phyloP scores from a whole-genome alignment of 2,329 filamentous ascomycete genomes.

The Penicillium freii region DNA sequence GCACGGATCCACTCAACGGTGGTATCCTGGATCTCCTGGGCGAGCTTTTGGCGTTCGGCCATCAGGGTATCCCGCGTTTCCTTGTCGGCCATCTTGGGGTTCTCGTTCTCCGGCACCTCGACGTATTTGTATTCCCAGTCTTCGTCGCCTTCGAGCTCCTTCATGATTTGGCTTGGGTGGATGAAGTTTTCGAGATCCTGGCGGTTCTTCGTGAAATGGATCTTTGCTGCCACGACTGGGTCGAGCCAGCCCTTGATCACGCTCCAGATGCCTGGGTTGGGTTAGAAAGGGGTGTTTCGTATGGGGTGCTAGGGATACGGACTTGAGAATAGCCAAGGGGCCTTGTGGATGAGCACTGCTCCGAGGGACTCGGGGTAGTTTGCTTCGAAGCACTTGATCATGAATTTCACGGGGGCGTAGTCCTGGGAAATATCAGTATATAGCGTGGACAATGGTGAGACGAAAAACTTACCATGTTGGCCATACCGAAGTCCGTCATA shows the following conservation, averaged over 20 bases:
- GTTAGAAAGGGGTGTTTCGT: neutral
- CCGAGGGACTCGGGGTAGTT: conserved; percentile 96
- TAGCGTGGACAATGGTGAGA: neutral
- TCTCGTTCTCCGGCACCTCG: conserved; percentile 74
- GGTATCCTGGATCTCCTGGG: conserved; percentile 69
- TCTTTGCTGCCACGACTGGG: conserved; percentile 89
- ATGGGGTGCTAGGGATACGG: conserved; percentile 26
- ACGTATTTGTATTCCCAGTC: conserved; percentile 79
- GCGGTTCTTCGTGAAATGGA: conserved; percentile 83
- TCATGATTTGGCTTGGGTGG: conserved; percentile 66
- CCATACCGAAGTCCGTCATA: conserved; percentile 88
- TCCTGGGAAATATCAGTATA: conserved; percentile 55
- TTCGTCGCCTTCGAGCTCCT: conserved; percentile 82
- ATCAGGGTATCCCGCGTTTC: conserved; percentile 63
- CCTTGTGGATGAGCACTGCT: conserved; percentile 87
- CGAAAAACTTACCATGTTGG: conserved; percentile 74
- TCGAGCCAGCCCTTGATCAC: conserved; percentile 96
- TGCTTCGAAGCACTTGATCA: conserved; percentile 99
- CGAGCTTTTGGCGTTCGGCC: conserved; percentile 62
- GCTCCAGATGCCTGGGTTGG: conserved; percentile 75
- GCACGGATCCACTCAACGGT: conserved; percentile 73
- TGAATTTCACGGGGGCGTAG: conserved; percentile 95
- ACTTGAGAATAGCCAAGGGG: conserved; percentile 96
- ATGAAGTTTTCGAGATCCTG: conserved; percentile 79
- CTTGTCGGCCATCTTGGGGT: conserved; percentile 68